phyloP scores from a whole-genome alignment of 306 rosid genomes.

The Myrica gale region DNA sequence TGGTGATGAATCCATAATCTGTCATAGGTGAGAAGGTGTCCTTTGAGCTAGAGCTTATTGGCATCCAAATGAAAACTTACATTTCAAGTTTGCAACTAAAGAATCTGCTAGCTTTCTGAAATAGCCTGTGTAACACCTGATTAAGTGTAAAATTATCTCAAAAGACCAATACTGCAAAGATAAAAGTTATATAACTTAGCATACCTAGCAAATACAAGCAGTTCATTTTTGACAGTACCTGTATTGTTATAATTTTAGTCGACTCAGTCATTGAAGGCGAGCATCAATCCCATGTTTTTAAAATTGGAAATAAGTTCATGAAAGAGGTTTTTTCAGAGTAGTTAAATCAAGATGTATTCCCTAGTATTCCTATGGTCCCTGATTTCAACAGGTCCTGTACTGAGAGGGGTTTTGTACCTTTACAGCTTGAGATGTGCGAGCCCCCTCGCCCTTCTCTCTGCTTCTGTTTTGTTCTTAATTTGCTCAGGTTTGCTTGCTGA shows the following conservation, averaged over 20 bases:
- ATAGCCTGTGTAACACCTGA: background rate
- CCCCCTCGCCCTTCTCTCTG: background rate
- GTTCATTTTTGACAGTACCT: too few species aligned
- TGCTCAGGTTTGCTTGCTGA: background rate
- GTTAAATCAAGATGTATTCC: too few species aligned
- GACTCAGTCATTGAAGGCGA: background rate
- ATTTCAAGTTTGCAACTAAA: background rate
- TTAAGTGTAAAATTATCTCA: background rate
- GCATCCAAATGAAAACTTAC: background rate
- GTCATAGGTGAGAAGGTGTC: background rate
- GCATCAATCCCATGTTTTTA: too few species aligned
- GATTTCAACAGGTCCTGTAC: background rate
- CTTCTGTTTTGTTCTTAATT: background rate
- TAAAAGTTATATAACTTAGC: too few species aligned
- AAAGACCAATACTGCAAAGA: too few species aligned
- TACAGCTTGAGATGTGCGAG: background rate
- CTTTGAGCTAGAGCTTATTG: background rate
- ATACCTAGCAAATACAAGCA: too few species aligned
- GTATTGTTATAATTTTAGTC: too few species aligned
- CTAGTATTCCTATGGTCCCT: background rate
- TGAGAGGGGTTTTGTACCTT: background rate
- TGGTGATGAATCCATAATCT: background rate
- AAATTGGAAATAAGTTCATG: background rate
- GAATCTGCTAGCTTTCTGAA: background rate
- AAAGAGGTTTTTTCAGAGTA: too few species aligned